A percentile compares a stretch with the other conserved stretches of the same genome.
Evolutionary conservation across 108 stramenopile species (phyloP).

Genomic region (Mayamaea pseudoterrestris): DNA sequence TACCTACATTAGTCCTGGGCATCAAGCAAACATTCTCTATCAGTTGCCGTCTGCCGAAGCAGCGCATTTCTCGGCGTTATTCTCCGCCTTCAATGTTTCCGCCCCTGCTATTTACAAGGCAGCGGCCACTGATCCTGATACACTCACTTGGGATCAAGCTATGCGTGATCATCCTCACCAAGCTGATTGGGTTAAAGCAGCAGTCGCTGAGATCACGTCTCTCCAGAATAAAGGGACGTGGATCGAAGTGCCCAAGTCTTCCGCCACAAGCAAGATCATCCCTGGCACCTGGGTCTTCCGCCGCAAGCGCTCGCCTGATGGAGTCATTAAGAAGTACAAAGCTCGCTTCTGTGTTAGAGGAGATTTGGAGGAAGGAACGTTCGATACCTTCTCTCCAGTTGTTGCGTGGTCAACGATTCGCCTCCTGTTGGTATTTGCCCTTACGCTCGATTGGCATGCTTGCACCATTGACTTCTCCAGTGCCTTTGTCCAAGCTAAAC

Average conservation of each 20-base stretch:
- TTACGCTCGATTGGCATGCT: conserved; percentile 8
- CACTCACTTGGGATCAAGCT: neutral
- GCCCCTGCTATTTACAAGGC: neutral
- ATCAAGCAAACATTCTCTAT: too few relatives aligned
- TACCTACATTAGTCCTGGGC: too few relatives aligned
- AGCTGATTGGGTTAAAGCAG: neutral
- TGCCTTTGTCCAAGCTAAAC: conserved; percentile 4
- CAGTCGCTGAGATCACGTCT: neutral
- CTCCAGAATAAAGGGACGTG: neutral
- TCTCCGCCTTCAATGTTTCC: neutral
- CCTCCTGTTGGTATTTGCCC: conserved; percentile 1
- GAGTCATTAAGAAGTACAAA: conserved; percentile 31
- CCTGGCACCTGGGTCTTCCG: conserved; percentile 19
- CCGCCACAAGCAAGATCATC: conserved; percentile 16
- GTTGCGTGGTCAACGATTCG: conserved; percentile 11
- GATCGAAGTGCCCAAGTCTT: conserved; percentile 1
- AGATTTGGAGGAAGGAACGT: conserved; percentile 1
- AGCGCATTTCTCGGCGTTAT: too few relatives aligned
- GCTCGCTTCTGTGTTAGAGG: conserved; percentile 19
- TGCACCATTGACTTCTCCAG: neutral
- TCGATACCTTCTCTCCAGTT: conserved; percentile 10
- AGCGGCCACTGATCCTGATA: neutral
- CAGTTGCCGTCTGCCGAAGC: too few relatives aligned
- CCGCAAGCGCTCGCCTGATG: conserved; percentile 26
- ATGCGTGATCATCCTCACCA: neutral